Evolutionary conservation across 208 protist genomes (phyloP).

Genomic region (Angomonas deanei): DNA sequence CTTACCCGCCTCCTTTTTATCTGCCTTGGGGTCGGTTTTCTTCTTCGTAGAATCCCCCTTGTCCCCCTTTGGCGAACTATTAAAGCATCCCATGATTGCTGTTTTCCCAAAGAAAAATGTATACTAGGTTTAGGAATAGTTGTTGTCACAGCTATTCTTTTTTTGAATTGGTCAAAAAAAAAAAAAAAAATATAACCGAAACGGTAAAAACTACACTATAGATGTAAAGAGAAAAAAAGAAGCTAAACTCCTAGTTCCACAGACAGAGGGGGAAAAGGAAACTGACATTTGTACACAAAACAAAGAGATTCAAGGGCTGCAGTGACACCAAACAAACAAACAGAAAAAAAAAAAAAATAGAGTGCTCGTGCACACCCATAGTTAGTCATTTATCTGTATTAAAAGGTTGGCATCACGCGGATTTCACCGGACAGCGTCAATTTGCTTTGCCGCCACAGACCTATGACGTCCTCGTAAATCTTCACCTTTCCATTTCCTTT

Average conservation of each 20-base stretch:
- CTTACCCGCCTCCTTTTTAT: too few species aligned
- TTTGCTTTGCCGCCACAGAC: conserved; percentile 49
- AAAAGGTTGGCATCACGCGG: conserved; percentile 45
- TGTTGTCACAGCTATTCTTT: background rate
- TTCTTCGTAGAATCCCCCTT: background rate
- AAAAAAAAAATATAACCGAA: conserved; percentile 1
- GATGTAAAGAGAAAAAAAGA: too few species aligned
- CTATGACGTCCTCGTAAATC: conserved; percentile 50
- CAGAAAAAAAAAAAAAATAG: conserved; percentile 2
- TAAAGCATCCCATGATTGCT: conserved; percentile 2
- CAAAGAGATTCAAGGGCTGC: too few species aligned
- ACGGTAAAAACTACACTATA: background rate
- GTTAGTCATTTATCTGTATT: background rate
- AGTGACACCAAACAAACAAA: background rate
- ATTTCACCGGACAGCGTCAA: conserved; percentile 71
- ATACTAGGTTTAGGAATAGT: too few species aligned
- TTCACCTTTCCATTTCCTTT: conserved; percentile 41
- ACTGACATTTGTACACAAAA: too few species aligned
- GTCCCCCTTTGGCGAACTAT: background rate
- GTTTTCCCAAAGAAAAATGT: too few species aligned
- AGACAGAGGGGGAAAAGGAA: too few species aligned
- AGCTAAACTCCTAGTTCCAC: too few species aligned
- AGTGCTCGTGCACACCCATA: background rate
- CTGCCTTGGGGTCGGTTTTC: too few species aligned
- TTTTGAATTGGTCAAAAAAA: background rate